Conservation (phyloP, 1,139 yeast species). For the Diutina rugosa region DNA sequence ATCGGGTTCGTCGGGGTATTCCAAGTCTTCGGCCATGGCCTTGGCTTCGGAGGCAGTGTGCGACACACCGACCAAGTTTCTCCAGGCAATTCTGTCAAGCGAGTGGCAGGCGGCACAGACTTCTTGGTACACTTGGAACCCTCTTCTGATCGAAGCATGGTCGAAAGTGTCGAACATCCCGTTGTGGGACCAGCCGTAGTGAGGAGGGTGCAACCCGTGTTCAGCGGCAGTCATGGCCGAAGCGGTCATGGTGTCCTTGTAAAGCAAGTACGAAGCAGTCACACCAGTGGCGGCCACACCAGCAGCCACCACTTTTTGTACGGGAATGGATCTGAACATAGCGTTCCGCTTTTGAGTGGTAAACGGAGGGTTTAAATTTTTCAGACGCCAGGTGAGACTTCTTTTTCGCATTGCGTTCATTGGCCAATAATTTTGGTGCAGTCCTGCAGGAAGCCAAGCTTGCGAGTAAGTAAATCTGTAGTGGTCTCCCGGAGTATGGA, state of each 20-base stretch:
- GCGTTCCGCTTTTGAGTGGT: background rate
- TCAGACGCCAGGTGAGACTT: background rate
- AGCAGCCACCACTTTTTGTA: conserved; percentile 47
- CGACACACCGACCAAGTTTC: conserved; percentile 94
- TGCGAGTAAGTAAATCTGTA: background rate
- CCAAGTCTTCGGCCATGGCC: conserved; percentile 91
- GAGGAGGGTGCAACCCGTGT: conserved; percentile 96
- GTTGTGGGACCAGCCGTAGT: conserved; percentile 85
- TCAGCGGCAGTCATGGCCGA: conserved; percentile 98
- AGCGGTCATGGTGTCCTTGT: conserved; percentile 73
- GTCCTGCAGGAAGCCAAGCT: background rate
- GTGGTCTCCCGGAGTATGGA: background rate
- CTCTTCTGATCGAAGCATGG: conserved; percentile 96
- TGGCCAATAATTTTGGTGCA: background rate
- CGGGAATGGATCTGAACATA: conserved; percentile 5
- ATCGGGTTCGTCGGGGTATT: conserved; percentile 98
- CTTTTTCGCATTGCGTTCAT: background rate
- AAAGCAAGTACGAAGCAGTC: conserved; percentile 62
- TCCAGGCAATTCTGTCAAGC: conserved; percentile 94
- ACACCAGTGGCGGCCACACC: conserved; percentile 59
- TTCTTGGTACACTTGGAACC: conserved; percentile 97
- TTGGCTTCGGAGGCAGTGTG: conserved; percentile 87
- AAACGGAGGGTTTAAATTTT: conserved; percentile 1
- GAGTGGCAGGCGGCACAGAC: conserved; percentile 99
- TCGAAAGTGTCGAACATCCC: conserved; percentile 90